Evolutionary conservation across 352 stramenopile species (phyloP), one percentile per base, ranked within the genome.

Genomic region (Globisporangium polare): DNA sequence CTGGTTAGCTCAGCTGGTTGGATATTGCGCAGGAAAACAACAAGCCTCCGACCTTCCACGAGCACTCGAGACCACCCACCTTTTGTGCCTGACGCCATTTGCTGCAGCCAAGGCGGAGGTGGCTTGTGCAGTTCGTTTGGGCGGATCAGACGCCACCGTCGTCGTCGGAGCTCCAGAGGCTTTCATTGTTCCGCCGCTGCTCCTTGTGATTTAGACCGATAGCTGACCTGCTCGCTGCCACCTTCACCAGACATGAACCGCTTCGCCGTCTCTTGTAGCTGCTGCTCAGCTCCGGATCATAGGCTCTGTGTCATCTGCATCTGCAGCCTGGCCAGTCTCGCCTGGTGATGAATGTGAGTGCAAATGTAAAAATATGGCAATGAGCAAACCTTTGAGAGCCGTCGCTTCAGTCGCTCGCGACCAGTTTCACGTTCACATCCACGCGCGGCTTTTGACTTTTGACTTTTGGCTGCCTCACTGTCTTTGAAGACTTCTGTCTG

Each of bases 331-430:
- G 50, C 18, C 15, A 26, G 29, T 43, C 29, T 56, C 18, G 26
- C 35, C 12, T 42, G 18, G 29, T 27, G 17, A 45, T 20, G 17
- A 45, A 27, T 56, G 33, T 45, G 39, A 45, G 17, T 56, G 33
- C 50, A 27, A 12, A 24, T 24, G 54, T 52, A 60, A 52, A 60
- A 42, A 60, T 43, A 50, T 39, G 35, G 3, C 8, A 24, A 24
- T 31, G 20, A 26, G 1, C 50, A 42, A 54, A 42, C 29, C 50
- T 56, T 29, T 41, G 22, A 45, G 50, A 43, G 27, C 18, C 15
- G 54, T 22, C 54, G 54, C 54, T 60, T 60, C 54, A 60, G 54
- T 60, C 31, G 6, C 5, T 41, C 26, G 18, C 20, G 41, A 60
- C 37, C 35, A 60, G 54, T 60, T 60, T 60, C 39, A 42, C 15